Percentiles rank a stretch among this genome's conserved stretches.
phyloP scores from a whole-genome alignment of 2,329 filamentous ascomycete species.

The Stachybotrys elegans region DNA sequence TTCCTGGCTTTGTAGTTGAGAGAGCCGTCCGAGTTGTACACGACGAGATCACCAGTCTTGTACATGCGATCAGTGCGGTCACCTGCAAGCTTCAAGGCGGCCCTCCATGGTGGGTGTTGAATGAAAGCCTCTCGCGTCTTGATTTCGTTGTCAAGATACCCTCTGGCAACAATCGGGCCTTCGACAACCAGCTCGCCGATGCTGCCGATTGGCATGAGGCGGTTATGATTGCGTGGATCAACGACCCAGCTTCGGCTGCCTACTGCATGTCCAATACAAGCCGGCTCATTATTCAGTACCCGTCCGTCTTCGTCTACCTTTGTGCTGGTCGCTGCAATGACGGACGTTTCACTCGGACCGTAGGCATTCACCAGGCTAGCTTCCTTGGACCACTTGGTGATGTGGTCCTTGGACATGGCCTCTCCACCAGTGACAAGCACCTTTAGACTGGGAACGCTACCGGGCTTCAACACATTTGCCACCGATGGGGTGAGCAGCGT shows the following conservation, averaged over 20 bases:
- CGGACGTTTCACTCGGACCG: constrained; percentile 7
- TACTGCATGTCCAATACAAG: constrained; percentile 8
- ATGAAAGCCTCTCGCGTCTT: constrained; percentile 9
- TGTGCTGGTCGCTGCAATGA: constrained; percentile 14
- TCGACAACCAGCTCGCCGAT: constrained; percentile 39
- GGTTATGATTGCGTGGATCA: constrained; percentile 22
- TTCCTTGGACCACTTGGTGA: constrained; percentile 3
- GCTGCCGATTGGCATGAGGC: constrained; percentile 13
- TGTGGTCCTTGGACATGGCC: constrained; percentile 1
- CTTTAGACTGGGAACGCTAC: constrained; percentile 3
- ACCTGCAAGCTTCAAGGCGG: constrained; percentile 3
- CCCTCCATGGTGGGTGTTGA: constrained; percentile 5
- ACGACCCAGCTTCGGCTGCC: constrained; percentile 29
- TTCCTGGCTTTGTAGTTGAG: constrained; percentile 51
- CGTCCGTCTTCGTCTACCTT: constrained; percentile 22
- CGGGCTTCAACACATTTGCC: constrained; percentile 5
- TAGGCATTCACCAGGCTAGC: constrained; percentile 1
- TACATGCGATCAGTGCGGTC: constrained; percentile 30
- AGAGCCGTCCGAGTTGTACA: constrained; percentile 24
- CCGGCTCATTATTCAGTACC: constrained; percentile 1
- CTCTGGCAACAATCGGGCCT: constrained; percentile 48
- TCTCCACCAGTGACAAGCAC: constrained; percentile 2
- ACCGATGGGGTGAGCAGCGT: constrained; percentile 11
- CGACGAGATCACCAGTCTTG: constrained; percentile 41
- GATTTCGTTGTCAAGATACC: constrained; percentile 8